phyloP scores from a whole-genome alignment of 371 early-diverging fungal genomes.

The Saksenaea oblongispora region DNA sequence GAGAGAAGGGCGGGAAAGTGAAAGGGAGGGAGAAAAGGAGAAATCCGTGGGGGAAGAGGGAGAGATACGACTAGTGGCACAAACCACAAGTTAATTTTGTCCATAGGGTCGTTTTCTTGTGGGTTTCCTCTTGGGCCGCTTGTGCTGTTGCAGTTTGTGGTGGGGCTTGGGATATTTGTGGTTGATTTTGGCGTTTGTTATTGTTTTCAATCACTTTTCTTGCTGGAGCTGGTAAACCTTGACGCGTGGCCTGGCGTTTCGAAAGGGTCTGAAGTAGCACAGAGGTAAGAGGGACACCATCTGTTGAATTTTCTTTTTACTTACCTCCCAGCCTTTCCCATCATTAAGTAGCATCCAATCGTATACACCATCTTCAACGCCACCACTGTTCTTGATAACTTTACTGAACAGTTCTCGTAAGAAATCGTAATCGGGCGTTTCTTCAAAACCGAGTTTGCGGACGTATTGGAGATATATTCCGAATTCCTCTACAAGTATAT shows the following conservation, averaged over 20 bases:
- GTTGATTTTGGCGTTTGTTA: slow-evolving; percentile 12
- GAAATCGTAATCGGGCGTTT: slow-evolving; percentile 89
- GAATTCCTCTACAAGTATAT: slow-evolving; percentile 77
- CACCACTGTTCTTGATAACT: slow-evolving; percentile 68
- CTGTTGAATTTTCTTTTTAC: background rate
- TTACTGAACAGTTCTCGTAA: slow-evolving; percentile 80
- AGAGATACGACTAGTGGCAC: slow-evolving; percentile 4
- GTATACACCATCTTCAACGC: slow-evolving; percentile 80
- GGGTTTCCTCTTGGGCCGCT: background rate
- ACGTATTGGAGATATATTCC: slow-evolving; percentile 87
- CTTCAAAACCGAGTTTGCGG: slow-evolving; percentile 87
- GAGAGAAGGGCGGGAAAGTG: background rate
- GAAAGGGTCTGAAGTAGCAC: slow-evolving; percentile 12
- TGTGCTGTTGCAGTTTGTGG: background rate
- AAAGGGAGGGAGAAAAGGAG: background rate
- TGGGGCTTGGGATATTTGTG: background rate
- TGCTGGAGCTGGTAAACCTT: slow-evolving; percentile 23
- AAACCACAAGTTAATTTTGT: slow-evolving; percentile 9
- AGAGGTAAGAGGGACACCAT: background rate
- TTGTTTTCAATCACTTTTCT: slow-evolving; percentile 21
- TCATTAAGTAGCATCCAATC: slow-evolving; percentile 84
- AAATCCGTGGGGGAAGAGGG: background rate
- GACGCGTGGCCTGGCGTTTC: slow-evolving; percentile 22
- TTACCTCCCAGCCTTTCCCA: slow-evolving; percentile 52
- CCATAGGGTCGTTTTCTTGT: background rate